These are phyloP conservation scores for Trypanosoma brucei DNA, from an alignment of 208 protist species.

Conservation along the genomic window DNA sequence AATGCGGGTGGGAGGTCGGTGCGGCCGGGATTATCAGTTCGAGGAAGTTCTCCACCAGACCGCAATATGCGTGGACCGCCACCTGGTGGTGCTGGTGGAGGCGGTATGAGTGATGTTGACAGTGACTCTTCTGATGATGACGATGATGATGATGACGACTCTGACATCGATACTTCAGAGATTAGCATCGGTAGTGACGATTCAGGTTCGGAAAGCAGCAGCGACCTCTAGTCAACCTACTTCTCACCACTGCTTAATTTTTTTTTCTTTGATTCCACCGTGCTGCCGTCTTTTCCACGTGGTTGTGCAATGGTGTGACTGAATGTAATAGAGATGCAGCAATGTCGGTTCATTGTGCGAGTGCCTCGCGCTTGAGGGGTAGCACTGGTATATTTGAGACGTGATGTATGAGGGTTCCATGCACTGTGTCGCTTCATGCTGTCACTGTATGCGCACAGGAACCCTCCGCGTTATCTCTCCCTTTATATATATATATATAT, in stretches of 20 bases:
- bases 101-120: neutral
- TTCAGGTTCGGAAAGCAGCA: conserved; percentile 17
- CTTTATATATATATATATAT: too few relatives aligned
- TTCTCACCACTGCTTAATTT: conserved; percentile 14
- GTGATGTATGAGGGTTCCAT: neutral
- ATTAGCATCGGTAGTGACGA: conserved; percentile 26
- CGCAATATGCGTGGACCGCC: neutral
- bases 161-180: conserved; percentile 20
- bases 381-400: too few relatives aligned
- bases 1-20: neutral
- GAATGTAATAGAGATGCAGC: neutral
- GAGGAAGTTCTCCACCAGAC: neutral
- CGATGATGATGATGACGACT: conserved; percentile 47
- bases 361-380: too few relatives aligned
- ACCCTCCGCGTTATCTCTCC: too few relatives aligned
- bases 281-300: neutral
- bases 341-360: too few relatives aligned
- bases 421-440: neutral
- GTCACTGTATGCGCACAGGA: neutral
- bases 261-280: neutral
- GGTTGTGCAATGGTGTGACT: neutral
- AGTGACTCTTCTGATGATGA: conserved; percentile 14
- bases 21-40: neutral
- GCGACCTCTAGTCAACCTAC: neutral
- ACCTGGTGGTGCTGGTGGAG: neutral